Conservation (phyloP, 1,284 basidiomycete species). For the Singerocomus inundabilis region DNA sequence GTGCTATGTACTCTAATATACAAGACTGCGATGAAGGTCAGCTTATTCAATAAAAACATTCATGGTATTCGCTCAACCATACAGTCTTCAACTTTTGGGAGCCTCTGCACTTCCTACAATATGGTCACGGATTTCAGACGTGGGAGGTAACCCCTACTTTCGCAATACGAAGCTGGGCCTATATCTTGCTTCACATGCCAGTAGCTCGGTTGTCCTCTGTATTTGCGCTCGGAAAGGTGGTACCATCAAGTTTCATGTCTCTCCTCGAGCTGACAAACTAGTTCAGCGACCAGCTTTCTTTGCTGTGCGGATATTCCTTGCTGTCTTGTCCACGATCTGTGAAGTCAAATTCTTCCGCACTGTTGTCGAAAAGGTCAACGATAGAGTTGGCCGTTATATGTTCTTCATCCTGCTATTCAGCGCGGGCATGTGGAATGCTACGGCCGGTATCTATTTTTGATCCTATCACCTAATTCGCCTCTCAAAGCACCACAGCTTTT, state of each 20-base stretch:
- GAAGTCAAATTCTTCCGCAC: constrained; percentile 88
- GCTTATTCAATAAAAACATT: constrained; percentile 8
- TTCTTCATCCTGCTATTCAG: constrained; percentile 84
- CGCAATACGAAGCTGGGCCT: constrained; percentile 93
- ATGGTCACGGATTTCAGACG: constrained; percentile 90
- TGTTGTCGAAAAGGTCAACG: constrained; percentile 81
- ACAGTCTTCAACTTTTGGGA: constrained; percentile 99
- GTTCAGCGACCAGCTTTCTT: constrained; percentile 83
- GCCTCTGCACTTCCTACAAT: constrained; percentile 86
- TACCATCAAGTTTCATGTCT: constrained; percentile 1
- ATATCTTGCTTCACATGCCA: constrained; percentile 75
- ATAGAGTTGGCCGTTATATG: constrained; percentile 87
- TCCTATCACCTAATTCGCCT: neutral
- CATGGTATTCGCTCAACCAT: neutral
- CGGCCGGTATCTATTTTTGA: constrained; percentile 53
- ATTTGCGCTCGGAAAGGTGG: constrained; percentile 52
- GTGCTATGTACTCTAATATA: constrained; percentile 95
- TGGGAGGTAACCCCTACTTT: constrained; percentile 95
- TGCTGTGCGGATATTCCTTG: constrained; percentile 79
- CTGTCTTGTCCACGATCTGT: constrained; percentile 68
- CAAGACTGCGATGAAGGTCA: constrained; percentile 96
- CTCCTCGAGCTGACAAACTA: constrained; percentile 10
- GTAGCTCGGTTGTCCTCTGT: constrained; percentile 49
- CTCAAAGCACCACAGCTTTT: constrained; percentile 58
- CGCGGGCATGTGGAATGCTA: constrained; percentile 93